phyloP scores from a whole-genome alignment of 1,284 basidiomycete species.

The Pisolithus thermaeus region DNA sequence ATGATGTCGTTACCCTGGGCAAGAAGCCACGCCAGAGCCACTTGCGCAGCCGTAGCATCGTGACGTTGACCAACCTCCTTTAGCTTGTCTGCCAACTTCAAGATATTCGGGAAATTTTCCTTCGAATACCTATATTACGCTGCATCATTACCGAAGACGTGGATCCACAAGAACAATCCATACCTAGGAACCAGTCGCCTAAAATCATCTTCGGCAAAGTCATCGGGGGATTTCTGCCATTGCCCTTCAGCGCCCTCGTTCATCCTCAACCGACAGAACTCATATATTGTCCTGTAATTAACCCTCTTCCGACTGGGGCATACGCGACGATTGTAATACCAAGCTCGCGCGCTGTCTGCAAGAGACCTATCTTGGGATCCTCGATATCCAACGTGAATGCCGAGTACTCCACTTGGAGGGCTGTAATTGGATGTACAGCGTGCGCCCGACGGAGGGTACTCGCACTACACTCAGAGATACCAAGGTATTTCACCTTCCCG shows the following conservation, averaged over 20 bases:
- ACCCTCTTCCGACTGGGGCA: conserved; percentile 38
- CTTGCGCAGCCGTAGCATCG: conserved; percentile 36
- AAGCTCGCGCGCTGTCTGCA: conserved; percentile 26
- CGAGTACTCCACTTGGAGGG: conserved; percentile 43
- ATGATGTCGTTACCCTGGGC: conserved; percentile 35
- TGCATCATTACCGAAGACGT: not conserved
- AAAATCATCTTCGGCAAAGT: conserved; percentile 37
- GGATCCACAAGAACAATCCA: not conserved
- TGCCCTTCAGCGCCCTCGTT: not conserved
- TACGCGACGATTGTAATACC: conserved; percentile 36
- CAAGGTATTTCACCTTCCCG: conserved; percentile 39
- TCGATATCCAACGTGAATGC: conserved; percentile 36
- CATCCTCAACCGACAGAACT: conserved; percentile 1
- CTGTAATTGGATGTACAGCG: conserved; percentile 33
- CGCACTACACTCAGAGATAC: conserved; percentile 28
- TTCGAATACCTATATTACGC: conserved; percentile 15
- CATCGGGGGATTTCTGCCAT: conserved; percentile 30
- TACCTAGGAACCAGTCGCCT: conserved; percentile 22
- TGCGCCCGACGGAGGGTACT: conserved; percentile 41
- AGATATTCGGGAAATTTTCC: conserved; percentile 40
- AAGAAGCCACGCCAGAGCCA: conserved; percentile 43
- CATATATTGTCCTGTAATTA: conserved; percentile 38
- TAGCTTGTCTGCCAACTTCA: conserved; percentile 35
- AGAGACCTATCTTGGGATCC: conserved; percentile 17
- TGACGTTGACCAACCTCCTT: conserved; percentile 27